These are phyloP conservation scores for Monoraphidium neglectum DNA, from an alignment of 139 green algal genomes.

Conservation along the genomic window DNA sequence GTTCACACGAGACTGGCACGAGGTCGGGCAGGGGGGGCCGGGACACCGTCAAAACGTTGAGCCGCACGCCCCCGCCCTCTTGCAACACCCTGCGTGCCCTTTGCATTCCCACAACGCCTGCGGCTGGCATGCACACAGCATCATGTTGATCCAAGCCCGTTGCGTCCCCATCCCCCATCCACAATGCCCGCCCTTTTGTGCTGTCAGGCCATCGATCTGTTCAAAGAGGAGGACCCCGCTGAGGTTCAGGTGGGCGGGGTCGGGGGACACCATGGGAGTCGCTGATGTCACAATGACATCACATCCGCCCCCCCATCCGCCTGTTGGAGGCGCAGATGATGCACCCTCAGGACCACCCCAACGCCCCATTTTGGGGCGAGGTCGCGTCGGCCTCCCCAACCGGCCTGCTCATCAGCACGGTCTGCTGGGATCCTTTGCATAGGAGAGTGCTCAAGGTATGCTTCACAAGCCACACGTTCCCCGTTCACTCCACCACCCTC, in stretches of 20 bases:
- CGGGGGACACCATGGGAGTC: neutral
- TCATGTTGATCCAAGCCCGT: too few species aligned
- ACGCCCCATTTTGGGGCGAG: neutral
- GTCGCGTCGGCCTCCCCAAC: neutral
- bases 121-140: too few species aligned
- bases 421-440: neutral
- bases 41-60: too few species aligned
- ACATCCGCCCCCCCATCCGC: too few species aligned
- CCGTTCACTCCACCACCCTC: neutral
- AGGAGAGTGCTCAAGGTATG: neutral
- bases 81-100: too few species aligned
- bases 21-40: conserved; percentile 66
- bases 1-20: conserved; percentile 58
- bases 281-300: neutral
- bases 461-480: neutral
- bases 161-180: too few species aligned
- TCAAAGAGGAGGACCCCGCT: conserved; percentile 39
- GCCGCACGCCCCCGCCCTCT: too few species aligned
- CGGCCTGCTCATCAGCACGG: neutral
- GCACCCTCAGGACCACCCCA: too few species aligned
- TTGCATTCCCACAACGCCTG: too few species aligned
- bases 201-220: too few species aligned
- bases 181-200: too few species aligned
- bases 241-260: neutral
- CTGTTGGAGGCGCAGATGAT: too few species aligned